phyloP scores from a whole-genome alignment of 345 rosid species.

The Eucalyptus cladocalyx region DNA sequence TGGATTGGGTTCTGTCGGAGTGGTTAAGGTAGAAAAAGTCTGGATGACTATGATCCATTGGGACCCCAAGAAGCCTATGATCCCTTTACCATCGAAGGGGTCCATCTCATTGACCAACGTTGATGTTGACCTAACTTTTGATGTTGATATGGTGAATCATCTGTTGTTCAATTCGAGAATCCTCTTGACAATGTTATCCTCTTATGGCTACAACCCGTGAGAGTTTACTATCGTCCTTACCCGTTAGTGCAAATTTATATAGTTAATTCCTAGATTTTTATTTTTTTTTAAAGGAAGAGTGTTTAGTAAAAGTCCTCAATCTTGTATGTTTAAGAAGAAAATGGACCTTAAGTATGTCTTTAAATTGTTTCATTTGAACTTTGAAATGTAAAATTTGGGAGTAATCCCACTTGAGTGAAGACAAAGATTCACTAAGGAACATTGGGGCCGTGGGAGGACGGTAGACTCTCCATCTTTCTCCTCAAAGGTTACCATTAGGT shows the following conservation, averaged over 20 bases:
- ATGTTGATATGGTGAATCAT: neutral
- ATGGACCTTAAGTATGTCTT: rapidly evolving
- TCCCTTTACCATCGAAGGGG: neutral
- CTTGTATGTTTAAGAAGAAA: neutral
- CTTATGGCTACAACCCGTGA: neutral
- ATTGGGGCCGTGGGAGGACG: rapidly evolving
- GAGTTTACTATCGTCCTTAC: neutral
- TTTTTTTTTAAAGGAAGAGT: neutral
- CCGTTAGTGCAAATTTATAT: neutral
- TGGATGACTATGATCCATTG: neutral
- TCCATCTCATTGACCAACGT: neutral
- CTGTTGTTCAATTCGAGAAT: neutral
- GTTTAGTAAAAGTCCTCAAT: neutral
- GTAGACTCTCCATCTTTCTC: too few species aligned
- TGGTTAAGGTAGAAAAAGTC: neutral
- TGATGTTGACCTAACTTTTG: neutral
- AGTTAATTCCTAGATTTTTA: neutral
- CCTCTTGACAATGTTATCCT: neutral
- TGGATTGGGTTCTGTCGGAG: neutral
- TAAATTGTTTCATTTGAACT: rapidly evolving
- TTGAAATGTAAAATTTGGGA: rapidly evolving
- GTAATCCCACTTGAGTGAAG: rapidly evolving
- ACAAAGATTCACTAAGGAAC: too few species aligned
- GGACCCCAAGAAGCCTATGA: too few species aligned
- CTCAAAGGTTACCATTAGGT: too few species aligned